Percentiles rank a stretch among this genome's conserved stretches.
Evolutionary conservation across 1,139 yeast species (phyloP).

Genomic region (Yamadazyma friedrichii): DNA sequence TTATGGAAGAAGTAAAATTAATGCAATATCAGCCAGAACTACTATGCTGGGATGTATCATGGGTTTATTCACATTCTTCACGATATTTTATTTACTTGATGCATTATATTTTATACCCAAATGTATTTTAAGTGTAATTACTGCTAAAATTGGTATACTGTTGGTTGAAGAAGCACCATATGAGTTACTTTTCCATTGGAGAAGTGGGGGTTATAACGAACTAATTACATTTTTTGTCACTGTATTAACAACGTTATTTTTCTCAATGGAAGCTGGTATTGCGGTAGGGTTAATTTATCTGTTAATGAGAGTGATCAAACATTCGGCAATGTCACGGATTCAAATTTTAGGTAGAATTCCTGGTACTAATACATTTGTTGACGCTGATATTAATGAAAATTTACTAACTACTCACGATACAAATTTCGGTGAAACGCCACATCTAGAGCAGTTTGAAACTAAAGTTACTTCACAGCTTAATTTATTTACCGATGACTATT

Average conservation of each 20-base stretch:
- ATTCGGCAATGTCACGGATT: slow-evolving; percentile 84
- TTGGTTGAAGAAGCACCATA: slow-evolving; percentile 85
- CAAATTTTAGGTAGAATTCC: slow-evolving; percentile 86
- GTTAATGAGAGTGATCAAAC: slow-evolving; percentile 74
- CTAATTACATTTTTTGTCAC: slow-evolving; percentile 72
- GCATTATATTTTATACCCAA: slow-evolving; percentile 73
- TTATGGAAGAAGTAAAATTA: slow-evolving; percentile 88
- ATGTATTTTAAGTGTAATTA: slow-evolving; percentile 79
- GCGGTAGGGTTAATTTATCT: slow-evolving; percentile 82
- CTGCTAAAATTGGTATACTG: slow-evolving; percentile 75
- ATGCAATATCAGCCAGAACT: slow-evolving; percentile 81
- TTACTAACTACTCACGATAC: slow-evolving; percentile 7
- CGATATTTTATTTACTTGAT: slow-evolving; percentile 60
- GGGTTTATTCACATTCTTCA: slow-evolving; percentile 69
- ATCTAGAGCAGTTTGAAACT: background rate
- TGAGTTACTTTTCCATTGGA: slow-evolving; percentile 73
- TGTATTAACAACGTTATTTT: slow-evolving; percentile 67
- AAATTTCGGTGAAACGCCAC: background rate
- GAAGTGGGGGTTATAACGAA: slow-evolving; percentile 75
- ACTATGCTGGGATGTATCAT: slow-evolving; percentile 81
- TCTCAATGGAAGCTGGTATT: slow-evolving; percentile 88
- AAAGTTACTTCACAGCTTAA: slow-evolving; percentile 21
- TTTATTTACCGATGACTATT: slow-evolving; percentile 36
- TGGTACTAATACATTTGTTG: slow-evolving; percentile 70
- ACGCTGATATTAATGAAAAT: slow-evolving; percentile 59